Base-by-base conservation (phyloP, 352 stramenopile genomes). In the Phytophthora hibernalis region DNA sequence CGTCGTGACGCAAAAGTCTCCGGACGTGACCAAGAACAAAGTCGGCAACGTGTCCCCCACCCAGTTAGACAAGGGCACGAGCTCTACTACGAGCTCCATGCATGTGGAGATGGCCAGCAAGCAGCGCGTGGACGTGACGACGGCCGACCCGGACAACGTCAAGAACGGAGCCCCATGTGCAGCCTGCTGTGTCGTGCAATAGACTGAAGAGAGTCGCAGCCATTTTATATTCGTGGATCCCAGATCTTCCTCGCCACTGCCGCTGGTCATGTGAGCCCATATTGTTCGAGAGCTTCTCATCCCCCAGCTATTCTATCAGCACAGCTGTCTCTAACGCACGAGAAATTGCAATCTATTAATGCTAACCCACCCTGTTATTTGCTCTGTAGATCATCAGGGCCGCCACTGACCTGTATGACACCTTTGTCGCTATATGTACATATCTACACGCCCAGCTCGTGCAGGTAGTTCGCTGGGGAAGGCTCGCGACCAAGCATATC, bases 1-100 rank as follows among this genome's bases (percentile, higher is more conserved):
- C 43, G 71, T 95, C 2, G 86, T 96, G 28, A 91, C 83, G 30
- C 86, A 93, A 65, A 92, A 93, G 55, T 90, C 85, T 6, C 82
- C 83, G 30, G 79, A 84, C 28, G 70, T 83, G 24, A 79, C 50
- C 47, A 79, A 73, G 54, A 58, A 79, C 33, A 77, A 74, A 50
- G 57, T 78, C 20, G 62, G 59, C 26, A 77, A 72, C 47, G 68
- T 74, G 15, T 55, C 77, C 3, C 61, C 74, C 6, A 76, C 85
- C 35, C 66, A 79, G 49, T 71, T 79, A 66, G 67, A 83, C 61
- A 73, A 26, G 28, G 47, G 57, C 38, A 43, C 60, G n/a, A 69
- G 22, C 55, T 44, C 49, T 28, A 57, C 62, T 4, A 72, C 54
- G 15, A 80, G 53, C 44, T 69, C 58, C 38, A 72, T 65, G 65